Evolutionary conservation across 2,329 filamentous ascomycete species (phyloP).

Genomic region (Drechslerella dactyloides): DNA sequence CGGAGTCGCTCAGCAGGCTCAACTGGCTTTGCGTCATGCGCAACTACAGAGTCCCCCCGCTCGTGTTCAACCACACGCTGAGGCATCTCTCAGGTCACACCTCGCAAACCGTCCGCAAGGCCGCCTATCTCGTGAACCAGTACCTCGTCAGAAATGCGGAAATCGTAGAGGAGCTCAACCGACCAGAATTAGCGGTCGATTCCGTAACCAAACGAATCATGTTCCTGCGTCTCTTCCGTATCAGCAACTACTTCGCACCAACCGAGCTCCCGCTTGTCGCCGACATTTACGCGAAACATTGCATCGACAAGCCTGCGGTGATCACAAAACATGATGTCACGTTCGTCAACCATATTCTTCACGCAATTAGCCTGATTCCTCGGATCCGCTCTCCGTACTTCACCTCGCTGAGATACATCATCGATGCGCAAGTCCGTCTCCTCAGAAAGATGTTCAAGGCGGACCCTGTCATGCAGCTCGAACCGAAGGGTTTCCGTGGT

Average conservation of each 20-base stretch:
- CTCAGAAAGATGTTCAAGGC: constrained; percentile 41
- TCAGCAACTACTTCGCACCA: constrained; percentile 40
- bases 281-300: constrained; percentile 39
- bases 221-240: constrained; percentile 35
- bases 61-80: constrained; percentile 30
- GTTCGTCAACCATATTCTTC: constrained; percentile 45
- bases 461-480: constrained; percentile 39
- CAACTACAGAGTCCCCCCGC: constrained; percentile 30
- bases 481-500: constrained; percentile 40
- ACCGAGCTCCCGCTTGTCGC: constrained; percentile 22
- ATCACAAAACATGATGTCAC: constrained; percentile 37
- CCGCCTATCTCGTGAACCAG: constrained; percentile 14
- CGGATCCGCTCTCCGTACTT: constrained; percentile 24
- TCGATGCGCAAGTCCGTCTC: constrained; percentile 36
- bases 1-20: constrained; percentile 26
- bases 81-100: constrained; percentile 44
- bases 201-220: constrained; percentile 38
- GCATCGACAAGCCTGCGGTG: constrained; percentile 29
- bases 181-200: constrained; percentile 19
- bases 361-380: constrained; percentile 28
- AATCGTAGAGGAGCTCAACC: constrained; percentile 12
- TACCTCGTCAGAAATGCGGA: constrained; percentile 31
- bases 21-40: constrained; percentile 33
- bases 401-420: constrained; percentile 33
- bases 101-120: constrained; percentile 16